Evolutionary conservation across 2,329 filamentous ascomycete species (phyloP).

Genomic region (Xylariaceae sp.): DNA sequence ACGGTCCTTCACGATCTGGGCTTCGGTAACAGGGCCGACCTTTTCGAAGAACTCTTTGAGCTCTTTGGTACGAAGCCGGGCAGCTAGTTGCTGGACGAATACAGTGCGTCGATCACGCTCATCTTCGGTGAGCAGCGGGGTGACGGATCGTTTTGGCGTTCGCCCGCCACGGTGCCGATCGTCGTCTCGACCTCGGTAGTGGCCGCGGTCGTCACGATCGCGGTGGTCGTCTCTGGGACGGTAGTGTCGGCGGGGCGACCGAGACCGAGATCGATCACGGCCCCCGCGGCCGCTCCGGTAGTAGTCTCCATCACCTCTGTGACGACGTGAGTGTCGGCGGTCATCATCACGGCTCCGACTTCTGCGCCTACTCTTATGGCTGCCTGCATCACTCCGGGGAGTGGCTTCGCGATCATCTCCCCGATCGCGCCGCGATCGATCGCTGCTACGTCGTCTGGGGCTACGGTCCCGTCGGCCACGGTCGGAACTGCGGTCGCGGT

Average conservation of each 20-base stretch:
- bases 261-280: constrained; percentile 63
- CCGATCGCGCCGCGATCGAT: constrained; percentile 50
- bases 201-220: constrained; percentile 45
- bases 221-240: constrained; percentile 51
- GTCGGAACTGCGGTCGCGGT: constrained; percentile 42
- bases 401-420: constrained; percentile 58
- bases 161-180: constrained; percentile 35
- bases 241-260: constrained; percentile 61
- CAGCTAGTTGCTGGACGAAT: constrained; percentile 96
- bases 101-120: constrained; percentile 95
- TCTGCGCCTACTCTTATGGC: constrained; percentile 75
- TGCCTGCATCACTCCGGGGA: constrained; percentile 70
- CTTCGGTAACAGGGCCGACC: constrained; percentile 89
- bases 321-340: constrained; percentile 65
- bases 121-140: constrained; percentile 81
- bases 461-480: constrained; percentile 52
- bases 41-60: constrained; percentile 94
- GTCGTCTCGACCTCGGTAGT: constrained; percentile 51
- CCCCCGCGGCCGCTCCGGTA: constrained; percentile 56
- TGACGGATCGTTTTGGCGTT: constrained; percentile 43
- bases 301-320: constrained; percentile 65
- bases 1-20: constrained; percentile 96
- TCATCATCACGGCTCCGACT: constrained; percentile 74
- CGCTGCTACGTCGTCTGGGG: constrained; percentile 44
- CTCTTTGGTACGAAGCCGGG: constrained; percentile 85